Percentiles rank a stretch among this genome's conserved stretches.
Conservation (phyloP, 75 land plant species). For the Cunninghamia lanceolata region DNA sequence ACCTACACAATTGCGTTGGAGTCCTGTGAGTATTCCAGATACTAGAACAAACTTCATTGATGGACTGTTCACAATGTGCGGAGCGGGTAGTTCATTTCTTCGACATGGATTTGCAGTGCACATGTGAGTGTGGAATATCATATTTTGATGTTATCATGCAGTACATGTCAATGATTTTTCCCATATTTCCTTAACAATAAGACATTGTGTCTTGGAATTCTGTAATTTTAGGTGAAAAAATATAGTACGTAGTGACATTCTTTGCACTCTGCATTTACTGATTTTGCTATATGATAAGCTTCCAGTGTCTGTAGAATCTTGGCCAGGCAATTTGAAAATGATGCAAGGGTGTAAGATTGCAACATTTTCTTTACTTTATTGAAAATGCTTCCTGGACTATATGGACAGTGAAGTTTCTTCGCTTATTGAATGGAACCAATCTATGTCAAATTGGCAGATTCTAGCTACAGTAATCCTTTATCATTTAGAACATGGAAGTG, state of each 20-base stretch:
- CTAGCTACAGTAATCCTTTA: neutral
- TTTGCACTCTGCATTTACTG: constrained; percentile 2
- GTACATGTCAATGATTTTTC: neutral
- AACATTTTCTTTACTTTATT: neutral
- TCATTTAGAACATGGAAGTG: neutral
- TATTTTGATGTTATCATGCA: neutral
- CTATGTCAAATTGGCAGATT: neutral
- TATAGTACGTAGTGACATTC: neutral
- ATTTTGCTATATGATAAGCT: neutral
- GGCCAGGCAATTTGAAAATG: neutral
- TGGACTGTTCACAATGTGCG: constrained; percentile 89
- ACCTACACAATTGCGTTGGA: constrained; percentile 95
- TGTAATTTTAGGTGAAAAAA: neutral
- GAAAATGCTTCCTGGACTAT: neutral
- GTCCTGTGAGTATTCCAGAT: constrained; percentile 60
- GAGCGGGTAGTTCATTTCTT: constrained; percentile 91
- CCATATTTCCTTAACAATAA: neutral
- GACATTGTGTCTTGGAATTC: neutral
- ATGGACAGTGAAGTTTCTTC: neutral
- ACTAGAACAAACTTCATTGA: constrained; percentile 74
- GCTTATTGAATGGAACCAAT: neutral
- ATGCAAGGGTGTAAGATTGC: neutral
- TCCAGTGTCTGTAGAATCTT: neutral
- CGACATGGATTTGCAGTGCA: constrained; percentile 98
- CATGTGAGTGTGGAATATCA: constrained; percentile 54